These are phyloP conservation scores for Aspergillus fischeri DNA, from an alignment of 2,329 filamentous ascomycete genomes.

Conservation along the genomic window DNA sequence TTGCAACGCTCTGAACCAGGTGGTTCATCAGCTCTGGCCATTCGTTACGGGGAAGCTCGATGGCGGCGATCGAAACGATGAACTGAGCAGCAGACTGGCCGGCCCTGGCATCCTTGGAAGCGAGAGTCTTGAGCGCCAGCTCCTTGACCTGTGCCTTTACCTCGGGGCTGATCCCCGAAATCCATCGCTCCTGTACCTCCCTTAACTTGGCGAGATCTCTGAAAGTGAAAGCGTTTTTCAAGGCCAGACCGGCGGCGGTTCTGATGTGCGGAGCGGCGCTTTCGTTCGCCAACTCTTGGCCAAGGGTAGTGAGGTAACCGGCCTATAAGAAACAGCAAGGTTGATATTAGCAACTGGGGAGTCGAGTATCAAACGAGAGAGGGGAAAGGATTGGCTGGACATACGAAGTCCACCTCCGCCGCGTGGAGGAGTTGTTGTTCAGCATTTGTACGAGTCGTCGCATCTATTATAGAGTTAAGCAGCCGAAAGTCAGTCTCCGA, in stretches of 20 bases:
- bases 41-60: slow-evolving; percentile 88
- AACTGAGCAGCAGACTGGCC: slow-evolving; percentile 91
- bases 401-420: slow-evolving; percentile 92
- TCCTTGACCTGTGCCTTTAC: slow-evolving; percentile 87
- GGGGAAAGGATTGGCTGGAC: slow-evolving; percentile 38
- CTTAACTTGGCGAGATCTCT: slow-evolving; percentile 83
- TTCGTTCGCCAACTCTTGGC: slow-evolving; percentile 91
- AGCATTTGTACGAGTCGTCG: slow-evolving; percentile 79
- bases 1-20: slow-evolving; percentile 88
- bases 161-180: slow-evolving; percentile 72
- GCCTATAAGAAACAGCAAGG: slow-evolving; percentile 54
- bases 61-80: slow-evolving; percentile 87
- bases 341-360: slow-evolving; percentile 18
- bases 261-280: slow-evolving; percentile 76
- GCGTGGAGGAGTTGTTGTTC: slow-evolving; percentile 93
- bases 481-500: slow-evolving; percentile 32
- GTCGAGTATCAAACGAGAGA: slow-evolving; percentile 9
- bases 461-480: slow-evolving; percentile 63
- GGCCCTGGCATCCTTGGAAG: slow-evolving; percentile 73
- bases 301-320: slow-evolving; percentile 86
- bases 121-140: slow-evolving; percentile 81
- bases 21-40: slow-evolving; percentile 88
- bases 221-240: slow-evolving; percentile 97
- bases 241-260: slow-evolving; percentile 87
- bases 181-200: slow-evolving; percentile 91